Conservation (phyloP, 805 yeast genomes). For the Ogataea chonburiensis region DNA sequence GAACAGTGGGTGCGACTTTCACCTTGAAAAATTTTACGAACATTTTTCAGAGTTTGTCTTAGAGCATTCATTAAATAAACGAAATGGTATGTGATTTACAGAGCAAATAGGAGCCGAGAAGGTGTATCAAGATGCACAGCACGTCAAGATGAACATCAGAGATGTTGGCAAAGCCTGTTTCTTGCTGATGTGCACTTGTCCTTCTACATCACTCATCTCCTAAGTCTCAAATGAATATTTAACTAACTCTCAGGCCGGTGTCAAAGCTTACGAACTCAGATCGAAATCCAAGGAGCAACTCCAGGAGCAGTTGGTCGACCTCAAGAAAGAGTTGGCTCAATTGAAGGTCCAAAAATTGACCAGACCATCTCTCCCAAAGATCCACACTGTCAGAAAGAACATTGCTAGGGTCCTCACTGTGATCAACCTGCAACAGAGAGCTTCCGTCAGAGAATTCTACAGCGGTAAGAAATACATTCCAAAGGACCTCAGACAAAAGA, state of each 20-base stretch:
- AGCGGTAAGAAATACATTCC: constrained; percentile 93
- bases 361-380: constrained; percentile 91
- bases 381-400: constrained; percentile 96
- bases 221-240: too few relatives aligned
- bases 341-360: constrained; percentile 95
- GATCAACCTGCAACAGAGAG: constrained; percentile 96
- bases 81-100: constrained; percentile 19
- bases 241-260: constrained; percentile 61
- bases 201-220: too few relatives aligned
- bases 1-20: constrained; percentile 9
- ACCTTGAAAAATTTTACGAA: constrained; percentile 14
- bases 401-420: constrained; percentile 97
- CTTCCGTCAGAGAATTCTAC: constrained; percentile 91
- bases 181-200: too few relatives aligned
- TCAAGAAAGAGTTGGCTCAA: constrained; percentile 94
- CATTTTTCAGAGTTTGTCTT: constrained; percentile 11
- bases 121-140: too few relatives aligned
- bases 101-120: background rate
- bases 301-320: constrained; percentile 89
- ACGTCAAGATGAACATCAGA: too few relatives aligned
- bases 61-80: constrained; percentile 16
- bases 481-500: constrained; percentile 98
- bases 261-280: constrained; percentile 95
- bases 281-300: constrained; percentile 96
- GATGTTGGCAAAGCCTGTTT: too few relatives aligned